Evolutionary conservation across 768 basidiomycete genomes (phyloP).

Genomic region (Suillus hirtellus): DNA sequence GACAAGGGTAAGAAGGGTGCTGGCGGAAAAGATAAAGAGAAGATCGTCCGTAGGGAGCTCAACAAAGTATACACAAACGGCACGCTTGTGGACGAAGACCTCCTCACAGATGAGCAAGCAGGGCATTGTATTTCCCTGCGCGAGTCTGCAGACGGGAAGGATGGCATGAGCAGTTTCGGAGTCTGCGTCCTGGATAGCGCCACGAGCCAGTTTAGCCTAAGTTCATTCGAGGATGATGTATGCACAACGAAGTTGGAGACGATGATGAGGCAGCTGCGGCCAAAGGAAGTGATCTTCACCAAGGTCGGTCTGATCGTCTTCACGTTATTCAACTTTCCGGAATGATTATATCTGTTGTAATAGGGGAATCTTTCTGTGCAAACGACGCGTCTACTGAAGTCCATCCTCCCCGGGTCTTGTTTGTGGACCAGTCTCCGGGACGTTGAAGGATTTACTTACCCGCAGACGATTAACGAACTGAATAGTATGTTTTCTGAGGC

Average conservation of each 20-base stretch:
- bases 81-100: slow-evolving; percentile 87
- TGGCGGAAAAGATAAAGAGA: slow-evolving; percentile 64
- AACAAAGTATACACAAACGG: slow-evolving; percentile 97
- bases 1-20: slow-evolving; percentile 40
- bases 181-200: slow-evolving; percentile 91
- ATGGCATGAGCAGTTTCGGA: slow-evolving; percentile 67
- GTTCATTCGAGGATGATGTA: slow-evolving; percentile 87
- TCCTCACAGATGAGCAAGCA: slow-evolving; percentile 90
- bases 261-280: slow-evolving; percentile 84
- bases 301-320: slow-evolving; percentile 54
- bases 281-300: slow-evolving; percentile 87
- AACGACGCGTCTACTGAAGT: slow-evolving; percentile 81
- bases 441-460: slow-evolving; percentile 80
- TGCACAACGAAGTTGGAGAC: slow-evolving; percentile 94
- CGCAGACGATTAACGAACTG: slow-evolving; percentile 68
- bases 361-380: slow-evolving; percentile 86
- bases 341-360: background rate
- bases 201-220: slow-evolving; percentile 93
- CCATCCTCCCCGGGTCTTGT: slow-evolving; percentile 75
- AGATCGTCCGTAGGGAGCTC: slow-evolving; percentile 91
- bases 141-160: slow-evolving; percentile 42
- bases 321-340: background rate
- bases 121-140: slow-evolving; percentile 93
- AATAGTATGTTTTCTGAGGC: slow-evolving; percentile 57
- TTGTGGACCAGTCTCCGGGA: slow-evolving; percentile 87